phyloP scores from a whole-genome alignment of 2,329 filamentous ascomycete genomes.

The Colletotrichum truncatum region DNA sequence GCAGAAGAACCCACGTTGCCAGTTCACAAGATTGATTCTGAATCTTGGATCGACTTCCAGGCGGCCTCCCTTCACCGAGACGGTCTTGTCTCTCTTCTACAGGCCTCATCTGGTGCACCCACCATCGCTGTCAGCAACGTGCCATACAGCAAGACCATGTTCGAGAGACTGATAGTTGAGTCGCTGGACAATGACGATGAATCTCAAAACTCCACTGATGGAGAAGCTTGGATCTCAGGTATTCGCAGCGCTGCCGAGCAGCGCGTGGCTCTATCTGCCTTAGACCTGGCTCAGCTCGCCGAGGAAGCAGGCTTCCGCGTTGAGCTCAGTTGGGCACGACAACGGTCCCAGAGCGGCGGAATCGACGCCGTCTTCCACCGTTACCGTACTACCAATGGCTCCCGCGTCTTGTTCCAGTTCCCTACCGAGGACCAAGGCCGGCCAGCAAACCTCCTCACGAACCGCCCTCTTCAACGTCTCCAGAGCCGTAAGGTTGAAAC shows the following conservation, averaged over 20 bases:
- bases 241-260: neutral
- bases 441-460: neutral
- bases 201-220: neutral
- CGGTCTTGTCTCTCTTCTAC: slow-evolving; percentile 11
- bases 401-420: neutral
- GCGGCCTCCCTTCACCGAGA: neutral
- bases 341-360: slow-evolving; percentile 36
- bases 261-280: slow-evolving; percentile 19
- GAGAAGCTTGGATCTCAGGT: neutral
- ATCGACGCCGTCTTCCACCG: slow-evolving; percentile 43
- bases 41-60: neutral
- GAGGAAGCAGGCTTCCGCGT: slow-evolving; percentile 53
- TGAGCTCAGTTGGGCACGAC: slow-evolving; percentile 54
- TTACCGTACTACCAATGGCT: slow-evolving; percentile 37
- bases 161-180: slow-evolving; percentile 29
- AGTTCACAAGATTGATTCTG: slow-evolving; percentile 25
- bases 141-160: slow-evolving; percentile 40
- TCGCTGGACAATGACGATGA: neutral
- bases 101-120: neutral
- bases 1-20: neutral
- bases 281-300: slow-evolving; percentile 34
- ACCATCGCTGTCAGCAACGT: slow-evolving; percentile 38
- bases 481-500: neutral
- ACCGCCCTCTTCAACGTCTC: neutral
- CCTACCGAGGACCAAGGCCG: neutral